phyloP scores from a whole-genome alignment of 108 stramenopile species.

The Conticribra guillardii region DNA sequence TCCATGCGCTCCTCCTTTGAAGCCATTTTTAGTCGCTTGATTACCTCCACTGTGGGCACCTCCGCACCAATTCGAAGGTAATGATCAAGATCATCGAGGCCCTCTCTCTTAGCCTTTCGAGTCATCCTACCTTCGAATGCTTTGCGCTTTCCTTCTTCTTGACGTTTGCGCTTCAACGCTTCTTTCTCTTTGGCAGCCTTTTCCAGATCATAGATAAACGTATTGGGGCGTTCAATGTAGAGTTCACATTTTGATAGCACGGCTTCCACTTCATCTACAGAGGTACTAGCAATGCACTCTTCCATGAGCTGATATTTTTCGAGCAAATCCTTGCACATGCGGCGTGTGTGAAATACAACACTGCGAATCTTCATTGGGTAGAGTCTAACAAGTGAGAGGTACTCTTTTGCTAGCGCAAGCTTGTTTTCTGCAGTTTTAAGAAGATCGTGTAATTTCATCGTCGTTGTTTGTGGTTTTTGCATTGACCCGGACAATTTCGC shows the following conservation, averaged over 20 bases:
- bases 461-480: slow-evolving; percentile 3
- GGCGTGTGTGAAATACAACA: slow-evolving; percentile 85
- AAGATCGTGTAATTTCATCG: slow-evolving; percentile 53
- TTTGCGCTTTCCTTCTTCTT: slow-evolving; percentile 89
- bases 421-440: slow-evolving; percentile 42
- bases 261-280: slow-evolving; percentile 59
- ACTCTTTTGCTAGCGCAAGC: slow-evolving; percentile 75
- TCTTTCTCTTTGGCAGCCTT: slow-evolving; percentile 74
- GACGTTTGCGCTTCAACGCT: slow-evolving; percentile 62
- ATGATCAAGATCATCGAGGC: slow-evolving; percentile 66
- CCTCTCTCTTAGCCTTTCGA: slow-evolving; percentile 95
- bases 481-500: not conserved
- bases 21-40: slow-evolving; percentile 56
- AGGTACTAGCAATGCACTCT: slow-evolving; percentile 72
- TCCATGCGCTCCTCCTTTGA: slow-evolving; percentile 58
- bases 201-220: slow-evolving; percentile 79
- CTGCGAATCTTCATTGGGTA: slow-evolving; percentile 85
- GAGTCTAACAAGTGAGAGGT: slow-evolving; percentile 63
- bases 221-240: slow-evolving; percentile 63
- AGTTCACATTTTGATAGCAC: slow-evolving; percentile 57
- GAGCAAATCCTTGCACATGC: slow-evolving; percentile 79
- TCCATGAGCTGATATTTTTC: slow-evolving; percentile 85
- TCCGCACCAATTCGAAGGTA: slow-evolving; percentile 85
- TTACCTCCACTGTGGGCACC: slow-evolving; percentile 63
- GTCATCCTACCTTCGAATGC: slow-evolving; percentile 90